A percentile compares a stretch with the other conserved stretches of the same genome.
These are phyloP conservation scores for Mucor mucedo DNA, from an alignment of 371 early-diverging fungal genomes.

Conservation along the genomic window DNA sequence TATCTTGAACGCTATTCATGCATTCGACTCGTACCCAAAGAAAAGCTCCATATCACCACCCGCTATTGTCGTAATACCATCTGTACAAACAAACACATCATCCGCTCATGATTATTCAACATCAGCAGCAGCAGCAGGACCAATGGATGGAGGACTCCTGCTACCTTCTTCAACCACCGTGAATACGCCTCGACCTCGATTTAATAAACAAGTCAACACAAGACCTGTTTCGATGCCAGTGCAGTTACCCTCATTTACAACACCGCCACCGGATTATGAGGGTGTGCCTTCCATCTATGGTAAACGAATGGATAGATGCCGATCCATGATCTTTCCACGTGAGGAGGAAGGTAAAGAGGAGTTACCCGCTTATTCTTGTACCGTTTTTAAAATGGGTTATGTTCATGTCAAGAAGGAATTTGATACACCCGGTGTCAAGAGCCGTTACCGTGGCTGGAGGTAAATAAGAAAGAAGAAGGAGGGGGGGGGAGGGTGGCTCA, in stretches of 20 bases:
- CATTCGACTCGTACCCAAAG: conserved; percentile 29
- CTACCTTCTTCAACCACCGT: no score
- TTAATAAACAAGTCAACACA: conserved; percentile 7
- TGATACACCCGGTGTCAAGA: conserved; percentile 41
- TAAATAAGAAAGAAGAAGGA: conserved; percentile 19
- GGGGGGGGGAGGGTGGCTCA: no score
- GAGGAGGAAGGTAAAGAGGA: conserved; percentile 45
- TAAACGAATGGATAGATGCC: conserved; percentile 35
- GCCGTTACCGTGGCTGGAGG: conserved; percentile 49
- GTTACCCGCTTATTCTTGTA: conserved; percentile 47
- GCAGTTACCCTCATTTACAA: conserved; percentile 23
- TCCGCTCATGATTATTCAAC: conserved; percentile 14
- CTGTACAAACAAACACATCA: conserved; percentile 25
- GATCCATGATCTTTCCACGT: conserved; percentile 36
- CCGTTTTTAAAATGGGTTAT: conserved; percentile 55
- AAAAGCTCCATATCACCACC: conserved; percentile 5
- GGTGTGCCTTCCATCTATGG: conserved; percentile 4
- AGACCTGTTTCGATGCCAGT: conserved; percentile 32
- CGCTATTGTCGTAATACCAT: not conserved
- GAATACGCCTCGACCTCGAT: conserved; percentile 3
- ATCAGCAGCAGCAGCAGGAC: conserved; percentile 10
- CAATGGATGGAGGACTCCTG: no score
- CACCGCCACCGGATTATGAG: conserved; percentile 22
- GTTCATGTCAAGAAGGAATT: conserved; percentile 48
- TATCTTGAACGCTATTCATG: conserved; percentile 33